Conservation (phyloP, 2,329 filamentous ascomycete species). For the Penicillium sp. region DNA sequence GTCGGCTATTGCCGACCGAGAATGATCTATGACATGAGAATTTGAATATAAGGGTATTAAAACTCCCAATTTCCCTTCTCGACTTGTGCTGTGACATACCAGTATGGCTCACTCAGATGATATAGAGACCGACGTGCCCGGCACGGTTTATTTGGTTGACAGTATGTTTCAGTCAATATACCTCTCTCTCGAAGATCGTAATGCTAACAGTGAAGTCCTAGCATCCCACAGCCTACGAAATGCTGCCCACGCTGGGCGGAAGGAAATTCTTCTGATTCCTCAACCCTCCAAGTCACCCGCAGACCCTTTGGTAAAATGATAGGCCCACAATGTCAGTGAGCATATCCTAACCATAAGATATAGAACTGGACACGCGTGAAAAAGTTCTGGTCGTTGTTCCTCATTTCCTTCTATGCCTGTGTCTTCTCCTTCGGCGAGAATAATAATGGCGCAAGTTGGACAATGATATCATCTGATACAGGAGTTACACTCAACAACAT, state of each 20-base stretch:
- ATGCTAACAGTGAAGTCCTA: constrained; percentile 3
- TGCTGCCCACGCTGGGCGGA: constrained; percentile 27
- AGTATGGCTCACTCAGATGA: constrained; percentile 25
- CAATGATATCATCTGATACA: constrained; percentile 44
- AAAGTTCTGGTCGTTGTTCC: constrained; percentile 46
- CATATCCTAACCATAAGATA: no score
- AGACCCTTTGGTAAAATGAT: constrained; percentile 35
- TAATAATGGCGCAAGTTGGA: constrained; percentile 48
- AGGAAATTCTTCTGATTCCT: constrained; percentile 39
- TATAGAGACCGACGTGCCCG: constrained; percentile 34
- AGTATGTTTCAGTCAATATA: constrained; percentile 18
- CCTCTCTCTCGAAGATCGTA: no score
- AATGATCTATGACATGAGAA: no score
- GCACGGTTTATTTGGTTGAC: constrained; percentile 41
- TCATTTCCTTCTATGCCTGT: constrained; percentile 47
- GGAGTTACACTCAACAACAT: constrained; percentile 45
- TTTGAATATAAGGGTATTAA: no score
- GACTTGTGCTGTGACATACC: neutral
- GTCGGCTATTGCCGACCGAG: no score
- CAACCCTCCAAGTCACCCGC: constrained; percentile 35
- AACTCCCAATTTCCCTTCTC: no score
- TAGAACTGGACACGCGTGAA: constrained; percentile 42
- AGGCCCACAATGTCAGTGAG: no score
- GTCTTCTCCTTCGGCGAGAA: constrained; percentile 49
- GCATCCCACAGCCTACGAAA: constrained; percentile 23